These are phyloP conservation scores for Colletotrichum trifolii DNA, from an alignment of 2,329 filamentous ascomycete species.

Conservation along the genomic window DNA sequence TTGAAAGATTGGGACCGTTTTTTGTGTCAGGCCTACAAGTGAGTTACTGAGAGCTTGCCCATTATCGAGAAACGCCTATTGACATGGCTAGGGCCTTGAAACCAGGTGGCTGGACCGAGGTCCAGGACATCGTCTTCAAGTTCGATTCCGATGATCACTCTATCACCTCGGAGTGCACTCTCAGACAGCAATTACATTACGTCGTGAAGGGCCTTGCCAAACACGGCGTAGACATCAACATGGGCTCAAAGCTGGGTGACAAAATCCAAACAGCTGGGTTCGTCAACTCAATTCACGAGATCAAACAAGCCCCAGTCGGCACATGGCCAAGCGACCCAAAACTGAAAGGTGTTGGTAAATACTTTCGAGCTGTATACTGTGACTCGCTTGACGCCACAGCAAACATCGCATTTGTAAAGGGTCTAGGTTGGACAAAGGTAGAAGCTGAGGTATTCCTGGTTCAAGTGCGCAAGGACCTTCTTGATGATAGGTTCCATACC, in stretches of 20 bases:
- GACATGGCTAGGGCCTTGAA: conserved; percentile 4
- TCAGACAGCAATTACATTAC: conserved; percentile 8
- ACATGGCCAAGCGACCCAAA: conserved; percentile 53
- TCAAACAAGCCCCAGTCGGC: conserved; percentile 50
- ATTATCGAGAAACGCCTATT: too few relatives aligned
- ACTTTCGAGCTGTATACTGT: conserved; percentile 27
- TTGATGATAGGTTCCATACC: background rate
- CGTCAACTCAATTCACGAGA: conserved; percentile 40
- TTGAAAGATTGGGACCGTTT: conserved; percentile 66
- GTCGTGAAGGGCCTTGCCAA: conserved; percentile 36
- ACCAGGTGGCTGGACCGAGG: conserved; percentile 59
- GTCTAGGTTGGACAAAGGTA: conserved; percentile 8
- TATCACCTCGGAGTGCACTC: conserved; percentile 25
- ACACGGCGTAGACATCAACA: conserved; percentile 40
- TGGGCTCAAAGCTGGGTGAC: conserved; percentile 32
- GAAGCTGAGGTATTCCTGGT: conserved; percentile 15
- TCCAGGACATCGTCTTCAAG: conserved; percentile 45
- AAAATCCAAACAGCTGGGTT: conserved; percentile 41
- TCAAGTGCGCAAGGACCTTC: conserved; percentile 4
- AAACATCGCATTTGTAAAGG: conserved; percentile 11
- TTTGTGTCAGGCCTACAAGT: conserved; percentile 50
- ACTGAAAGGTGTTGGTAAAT: conserved; percentile 51
- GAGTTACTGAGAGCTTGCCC: conserved; percentile 1
- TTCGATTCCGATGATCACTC: conserved; percentile 44
- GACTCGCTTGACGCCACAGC: background rate